Evolutionary conservation across 2,329 filamentous ascomycete genomes (phyloP).

Genomic region (Colletotrichum karsti): DNA sequence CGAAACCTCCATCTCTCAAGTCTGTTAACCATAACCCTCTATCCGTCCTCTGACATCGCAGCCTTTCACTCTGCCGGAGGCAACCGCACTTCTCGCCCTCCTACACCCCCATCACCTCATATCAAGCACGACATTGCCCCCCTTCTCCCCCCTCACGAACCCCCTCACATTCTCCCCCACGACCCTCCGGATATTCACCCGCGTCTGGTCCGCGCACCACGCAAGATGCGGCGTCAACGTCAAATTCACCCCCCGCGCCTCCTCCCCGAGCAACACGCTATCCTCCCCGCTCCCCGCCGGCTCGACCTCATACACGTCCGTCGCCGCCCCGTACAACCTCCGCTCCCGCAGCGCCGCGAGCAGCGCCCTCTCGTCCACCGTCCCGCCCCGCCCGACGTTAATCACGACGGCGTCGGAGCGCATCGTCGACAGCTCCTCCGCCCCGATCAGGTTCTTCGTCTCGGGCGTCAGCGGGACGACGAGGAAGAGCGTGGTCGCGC

Average conservation of each 20-base stretch:
- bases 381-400: slow-evolving; percentile 42
- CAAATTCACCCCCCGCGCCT: slow-evolving; percentile 34
- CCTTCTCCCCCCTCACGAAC: slow-evolving; percentile 23
- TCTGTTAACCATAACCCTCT: no score
- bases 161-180: slow-evolving; percentile 24
- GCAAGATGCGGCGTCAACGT: slow-evolving; percentile 42
- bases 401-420: slow-evolving; percentile 34
- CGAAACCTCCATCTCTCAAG: no score
- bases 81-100: background rate
- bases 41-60: no score
- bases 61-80: no score
- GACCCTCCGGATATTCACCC: slow-evolving; percentile 23
- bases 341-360: slow-evolving; percentile 38
- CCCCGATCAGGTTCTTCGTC: slow-evolving; percentile 31
- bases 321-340: slow-evolving; percentile 42
- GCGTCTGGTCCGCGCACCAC: slow-evolving; percentile 31
- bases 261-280: slow-evolving; percentile 23
- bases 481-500: slow-evolving; percentile 35
- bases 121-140: slow-evolving; percentile 19
- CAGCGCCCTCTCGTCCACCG: slow-evolving; percentile 44
- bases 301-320: slow-evolving; percentile 42
- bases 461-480: slow-evolving; percentile 33
- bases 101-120: background rate
- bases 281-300: slow-evolving; percentile 29
- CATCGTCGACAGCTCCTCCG: slow-evolving; percentile 30